Base-by-base conservation (phyloP, 306 rosid genomes). In the Malus asiatica region DNA sequence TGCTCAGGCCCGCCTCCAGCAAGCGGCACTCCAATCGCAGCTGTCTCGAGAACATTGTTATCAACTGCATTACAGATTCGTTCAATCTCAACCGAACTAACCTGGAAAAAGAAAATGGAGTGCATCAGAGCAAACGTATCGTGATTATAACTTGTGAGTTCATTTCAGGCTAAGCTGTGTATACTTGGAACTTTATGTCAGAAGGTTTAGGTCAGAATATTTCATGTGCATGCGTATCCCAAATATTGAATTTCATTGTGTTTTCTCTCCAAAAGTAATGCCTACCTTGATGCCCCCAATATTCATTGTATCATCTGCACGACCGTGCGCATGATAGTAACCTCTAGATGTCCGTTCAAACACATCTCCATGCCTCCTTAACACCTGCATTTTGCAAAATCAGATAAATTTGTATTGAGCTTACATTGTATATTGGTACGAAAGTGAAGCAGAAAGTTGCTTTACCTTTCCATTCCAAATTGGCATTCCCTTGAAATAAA, bases 291-390 rank as follows among this genome's bases (percentile, higher is more conserved):
- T 92, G 76, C 98, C 98, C 66, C 97, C 97, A 46, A 94, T 93
- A 84, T 94, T 94, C 98, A 94, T 94, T 46, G 97, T 92, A 83
- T 94, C 98, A 82, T 94, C 98, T 9, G 95, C 95, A 76, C 98
- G 96, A 62, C 98, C 98, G 74, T 92, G 98, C 3, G 98, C 98
- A 57, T 82, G 98, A 77, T 92, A 92, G 88, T 89, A 94, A 66
- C 96, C 96, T 81, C 82, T 82, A 77, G 88, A 77, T 25, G 90
- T 86, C 74, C 83, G 90, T 89, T 92, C 98, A 84, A 94, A 89
- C 74, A 94, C 77, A 88, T 94, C 98, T 42, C 97, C 97, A 77
- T 94, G 98, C 85, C 98, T 92, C 81, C 97, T 80, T 75, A 94
- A 77, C 77, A 89, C 88, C 98, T 94, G 81, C 74, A 73, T 62